Evolutionary conservation across 805 yeast genomes (phyloP).

Genomic region (Cyberlindnera nakhonratchasimensis): DNA sequence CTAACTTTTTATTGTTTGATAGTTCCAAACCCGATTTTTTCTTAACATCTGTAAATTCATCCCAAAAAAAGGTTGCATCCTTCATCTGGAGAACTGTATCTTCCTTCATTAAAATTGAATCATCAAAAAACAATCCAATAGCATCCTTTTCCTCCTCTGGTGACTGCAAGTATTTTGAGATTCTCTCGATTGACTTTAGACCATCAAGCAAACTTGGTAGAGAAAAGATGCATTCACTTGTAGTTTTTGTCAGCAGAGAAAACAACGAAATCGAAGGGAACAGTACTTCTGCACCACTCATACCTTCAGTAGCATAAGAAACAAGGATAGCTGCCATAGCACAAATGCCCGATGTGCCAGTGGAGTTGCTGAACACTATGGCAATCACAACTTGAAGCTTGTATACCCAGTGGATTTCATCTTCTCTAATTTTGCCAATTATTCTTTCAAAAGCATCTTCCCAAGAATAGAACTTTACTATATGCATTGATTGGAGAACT

Average conservation of each 20-base stretch:
- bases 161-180: constrained; percentile 49
- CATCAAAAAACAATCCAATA: neutral
- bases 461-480: constrained; percentile 82
- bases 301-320: constrained; percentile 33
- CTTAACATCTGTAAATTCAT: constrained; percentile 29
- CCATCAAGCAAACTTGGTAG: constrained; percentile 61
- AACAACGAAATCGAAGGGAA: constrained; percentile 69
- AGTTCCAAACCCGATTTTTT: neutral
- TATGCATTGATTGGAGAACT: constrained; percentile 52
- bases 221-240: constrained; percentile 56
- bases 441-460: constrained; percentile 65
- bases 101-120: constrained; percentile 30
- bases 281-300: constrained; percentile 53
- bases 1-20: too few species aligned
- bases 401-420: constrained; percentile 56
- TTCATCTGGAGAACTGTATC: constrained; percentile 40
- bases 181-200: constrained; percentile 51
- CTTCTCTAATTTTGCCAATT: constrained; percentile 46
- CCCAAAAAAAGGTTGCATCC: constrained; percentile 58
- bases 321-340: constrained; percentile 49
- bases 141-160: constrained; percentile 25
- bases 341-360: constrained; percentile 45
- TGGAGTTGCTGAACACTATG: constrained; percentile 48
- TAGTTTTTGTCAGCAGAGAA: constrained; percentile 53
- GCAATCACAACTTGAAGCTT: constrained; percentile 56